Percentiles rank a stretch among this genome's conserved stretches.
Conservation (phyloP, 2,329 filamentous ascomycete genomes). For the Colletotrichum sp. region DNA sequence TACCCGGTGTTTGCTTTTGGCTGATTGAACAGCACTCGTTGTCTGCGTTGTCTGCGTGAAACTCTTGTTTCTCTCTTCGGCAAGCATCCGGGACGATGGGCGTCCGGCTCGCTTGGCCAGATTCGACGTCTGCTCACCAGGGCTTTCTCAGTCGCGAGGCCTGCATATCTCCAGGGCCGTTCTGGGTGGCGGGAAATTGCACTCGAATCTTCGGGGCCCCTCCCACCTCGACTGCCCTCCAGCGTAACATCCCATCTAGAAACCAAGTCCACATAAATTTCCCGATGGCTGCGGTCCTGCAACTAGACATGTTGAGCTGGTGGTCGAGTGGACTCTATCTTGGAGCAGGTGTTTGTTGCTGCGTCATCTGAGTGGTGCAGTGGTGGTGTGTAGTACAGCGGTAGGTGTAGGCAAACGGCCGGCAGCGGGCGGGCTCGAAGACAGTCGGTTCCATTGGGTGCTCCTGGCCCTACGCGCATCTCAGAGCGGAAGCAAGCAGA, state of each 20-base stretch:
- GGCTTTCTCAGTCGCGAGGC: background rate
- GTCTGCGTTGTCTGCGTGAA: background rate
- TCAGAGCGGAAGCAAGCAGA: background rate
- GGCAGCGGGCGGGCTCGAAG: background rate
- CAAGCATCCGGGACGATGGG: background rate
- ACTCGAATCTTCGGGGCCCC: background rate
- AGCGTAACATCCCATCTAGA: slow-evolving; percentile 10
- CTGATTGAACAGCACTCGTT: background rate
- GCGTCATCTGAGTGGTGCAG: background rate
- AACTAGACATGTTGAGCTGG: background rate
- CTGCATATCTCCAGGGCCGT: background rate
- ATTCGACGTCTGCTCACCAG: background rate
- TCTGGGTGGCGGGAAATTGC: slow-evolving; percentile 21
- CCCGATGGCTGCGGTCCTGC: slow-evolving; percentile 3
- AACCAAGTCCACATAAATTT: background rate
- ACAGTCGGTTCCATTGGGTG: background rate
- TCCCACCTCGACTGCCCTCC: background rate
- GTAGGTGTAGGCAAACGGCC: background rate
- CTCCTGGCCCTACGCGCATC: background rate
- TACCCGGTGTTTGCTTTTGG: background rate
- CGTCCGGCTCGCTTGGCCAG: background rate
- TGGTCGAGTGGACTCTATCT: background rate
- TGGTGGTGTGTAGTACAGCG: background rate
- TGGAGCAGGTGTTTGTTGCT: background rate
- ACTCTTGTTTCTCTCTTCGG: background rate